Base-by-base conservation (phyloP, 148 eudicot genomes). In the Mesembryanthemum crystallinum region DNA sequence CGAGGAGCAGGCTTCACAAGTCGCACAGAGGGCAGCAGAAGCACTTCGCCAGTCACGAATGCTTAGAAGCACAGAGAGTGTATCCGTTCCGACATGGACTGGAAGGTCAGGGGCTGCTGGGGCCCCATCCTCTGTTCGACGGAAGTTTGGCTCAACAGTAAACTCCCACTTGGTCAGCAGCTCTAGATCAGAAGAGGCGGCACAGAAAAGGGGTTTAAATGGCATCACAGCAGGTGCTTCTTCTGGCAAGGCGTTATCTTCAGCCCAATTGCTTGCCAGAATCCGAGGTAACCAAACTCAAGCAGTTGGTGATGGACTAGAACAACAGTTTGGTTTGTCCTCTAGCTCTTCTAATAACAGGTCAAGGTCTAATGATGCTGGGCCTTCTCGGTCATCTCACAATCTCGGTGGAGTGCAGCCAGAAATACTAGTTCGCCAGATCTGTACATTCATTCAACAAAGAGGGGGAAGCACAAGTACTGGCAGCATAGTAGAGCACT, bases 1-100 rank as follows among this genome's bases (percentile, higher is more conserved):
- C 0, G 96, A 94, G 39, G 92, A 90, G 70, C 91, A 95, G 67
- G 98, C 98, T 59, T 89, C 94, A 42, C 89, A 84, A 75, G 88
- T 95, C 23, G 98, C 98, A 32, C 94, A 87, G 67, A 88, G 96
- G 79, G 98, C 98, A 63, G 97, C 98, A 25, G 96, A 95, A 84
- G 98, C 98, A 47, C 81, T 95, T 61, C 92, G 96, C 30, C 89
- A 89, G 63, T 95, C 98, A 32, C 85, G 97, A 29, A 88, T 92
- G 86, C 87, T 90, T 47, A 81, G 97, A 65, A 90, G 90, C 82
- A 91, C 76, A 78, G 93, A 88, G 81, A 91, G 90, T 59, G 66
- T 92, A 62, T 73, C 98, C 2, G 64, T 92, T 35, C 98, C 98
- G 2, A 95, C 98, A 47, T 95, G 97, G 98, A 95, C 98, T 0